Conservation (phyloP, 2,329 filamentous ascomycete species). For the Chaetomium sp. region DNA sequence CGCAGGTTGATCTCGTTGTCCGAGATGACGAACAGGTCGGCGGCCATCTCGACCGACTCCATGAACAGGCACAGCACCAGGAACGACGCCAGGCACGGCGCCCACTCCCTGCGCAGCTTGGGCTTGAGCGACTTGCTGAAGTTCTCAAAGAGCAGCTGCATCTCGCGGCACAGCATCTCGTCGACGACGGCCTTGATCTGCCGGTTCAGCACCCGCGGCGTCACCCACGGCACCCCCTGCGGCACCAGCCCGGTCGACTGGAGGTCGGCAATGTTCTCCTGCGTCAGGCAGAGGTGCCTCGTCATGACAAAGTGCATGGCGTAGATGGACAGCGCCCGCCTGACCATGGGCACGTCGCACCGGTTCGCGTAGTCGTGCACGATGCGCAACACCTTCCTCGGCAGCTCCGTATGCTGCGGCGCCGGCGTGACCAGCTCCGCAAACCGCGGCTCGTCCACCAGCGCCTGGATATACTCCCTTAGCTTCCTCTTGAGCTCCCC, state of each 20-base stretch:
- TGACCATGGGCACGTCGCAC: constrained; percentile 51
- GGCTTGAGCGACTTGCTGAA: constrained; percentile 58
- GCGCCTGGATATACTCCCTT: constrained; percentile 53
- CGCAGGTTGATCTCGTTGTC: constrained; percentile 54
- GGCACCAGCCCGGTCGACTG: constrained; percentile 48
- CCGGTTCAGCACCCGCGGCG: constrained; percentile 56
- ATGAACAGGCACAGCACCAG: constrained; percentile 61
- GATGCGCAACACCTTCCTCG: constrained; percentile 50
- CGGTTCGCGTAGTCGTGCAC: constrained; percentile 52
- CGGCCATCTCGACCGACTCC: constrained; percentile 57
- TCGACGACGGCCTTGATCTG: constrained; percentile 61
- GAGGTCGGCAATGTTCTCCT: constrained; percentile 47
- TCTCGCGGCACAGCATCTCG: constrained; percentile 56
- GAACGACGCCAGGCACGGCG: constrained; percentile 59
- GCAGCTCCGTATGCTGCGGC: constrained; percentile 49
- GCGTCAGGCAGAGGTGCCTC: constrained; percentile 56
- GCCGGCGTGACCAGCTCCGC: constrained; percentile 55
- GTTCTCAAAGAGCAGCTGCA: constrained; percentile 54
- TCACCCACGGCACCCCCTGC: constrained; percentile 50
- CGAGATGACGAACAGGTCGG: constrained; percentile 55
- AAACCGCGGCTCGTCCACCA: constrained; percentile 52
- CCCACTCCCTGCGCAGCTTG: constrained; percentile 57
- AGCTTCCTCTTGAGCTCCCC: constrained; percentile 51
- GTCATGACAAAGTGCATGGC: constrained; percentile 61
- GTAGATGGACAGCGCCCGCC: constrained; percentile 56